Conservation (phyloP, 805 yeast genomes). For the Babjeviella inositovora region DNA sequence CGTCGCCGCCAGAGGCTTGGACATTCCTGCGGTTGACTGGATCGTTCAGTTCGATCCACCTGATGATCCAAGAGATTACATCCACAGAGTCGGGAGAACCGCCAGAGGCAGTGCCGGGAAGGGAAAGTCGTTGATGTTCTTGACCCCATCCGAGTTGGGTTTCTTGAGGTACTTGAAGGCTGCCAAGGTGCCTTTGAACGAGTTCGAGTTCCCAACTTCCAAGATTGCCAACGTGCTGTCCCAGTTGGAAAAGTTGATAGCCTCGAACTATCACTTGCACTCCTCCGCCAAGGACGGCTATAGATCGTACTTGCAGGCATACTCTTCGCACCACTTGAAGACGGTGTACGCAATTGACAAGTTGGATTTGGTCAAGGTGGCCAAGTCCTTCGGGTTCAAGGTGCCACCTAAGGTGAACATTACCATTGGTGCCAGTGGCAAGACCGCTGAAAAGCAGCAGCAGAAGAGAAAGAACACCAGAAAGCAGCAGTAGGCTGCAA, state of each 20-base stretch:
- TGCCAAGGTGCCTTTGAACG: constrained; percentile 94
- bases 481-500: constrained; percentile 11
- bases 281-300: constrained; percentile 96
- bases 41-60: constrained; percentile 98
- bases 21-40: constrained; percentile 98
- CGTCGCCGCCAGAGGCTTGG: constrained; percentile 98
- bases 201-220: constrained; percentile 87
- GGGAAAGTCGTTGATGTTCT: constrained; percentile 90
- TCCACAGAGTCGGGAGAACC: constrained; percentile 98
- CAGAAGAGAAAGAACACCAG: constrained; percentile 24
- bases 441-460: constrained; percentile 32
- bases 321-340: constrained; percentile 90
- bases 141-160: constrained; percentile 88
- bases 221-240: constrained; percentile 95
- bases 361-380: constrained; percentile 86
- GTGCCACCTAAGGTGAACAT: constrained; percentile 96
- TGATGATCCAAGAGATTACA: constrained; percentile 98
- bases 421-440: constrained; percentile 86
- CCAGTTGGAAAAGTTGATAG: constrained; percentile 80
- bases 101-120: constrained; percentile 85
- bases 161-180: constrained; percentile 89
- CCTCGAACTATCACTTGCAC: constrained; percentile 86
- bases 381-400: constrained; percentile 86
- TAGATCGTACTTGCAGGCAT: constrained; percentile 91
- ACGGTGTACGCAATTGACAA: constrained; percentile 95